Base-by-base conservation (phyloP, 331 rosid species). In the Erythrophleum ivorense region DNA sequence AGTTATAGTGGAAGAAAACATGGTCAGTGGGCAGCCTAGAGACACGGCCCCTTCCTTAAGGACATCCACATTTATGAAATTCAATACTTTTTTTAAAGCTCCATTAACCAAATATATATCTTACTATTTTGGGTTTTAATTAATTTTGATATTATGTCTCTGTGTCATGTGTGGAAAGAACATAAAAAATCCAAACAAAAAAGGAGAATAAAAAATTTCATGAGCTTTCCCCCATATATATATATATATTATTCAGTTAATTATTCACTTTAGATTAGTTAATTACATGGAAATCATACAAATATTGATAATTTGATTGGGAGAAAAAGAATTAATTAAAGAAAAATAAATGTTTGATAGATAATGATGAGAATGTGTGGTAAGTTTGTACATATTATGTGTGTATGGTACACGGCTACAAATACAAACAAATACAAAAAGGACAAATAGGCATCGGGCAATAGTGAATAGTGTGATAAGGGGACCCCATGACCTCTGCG, bases 371-470 rank as follows among this genome's bases (percentile, higher is more conserved):
- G 16, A 31, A 8, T 0, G 68, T 24, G 66, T 60, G 66, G 36
- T 21, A 2, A 60, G n/a, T 59, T 9, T 59, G 66, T 46, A 50
- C 38, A 50, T 38, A 78, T 71, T 48, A 5, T 65, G 63, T 55
- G 31, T 24, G 71, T 59, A 64, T 33, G 80, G 83, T 63, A 83
- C n/a, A 59, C 54, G 7, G 40, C 21, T 69, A 73, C 80, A 82
- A 82, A 81, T 87, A 75, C 53, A 71, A 81, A 90, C 87, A 88
- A 86, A 87, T 79, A 62, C 73, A 82, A 41, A 82, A 73, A 81
- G 88, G 92, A 91, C 94, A 91, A 92, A 85, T 45, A 64, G 71
- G 88, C 81, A 84, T 82, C 88, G 2, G 78, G 87, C 83, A 91
- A 89, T 85, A 82, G 90, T 78, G 87, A 86, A 82, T 52, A 82